Conservation (phyloP, 2,329 filamentous ascomycete genomes). For the Sclerotinia borealis region DNA sequence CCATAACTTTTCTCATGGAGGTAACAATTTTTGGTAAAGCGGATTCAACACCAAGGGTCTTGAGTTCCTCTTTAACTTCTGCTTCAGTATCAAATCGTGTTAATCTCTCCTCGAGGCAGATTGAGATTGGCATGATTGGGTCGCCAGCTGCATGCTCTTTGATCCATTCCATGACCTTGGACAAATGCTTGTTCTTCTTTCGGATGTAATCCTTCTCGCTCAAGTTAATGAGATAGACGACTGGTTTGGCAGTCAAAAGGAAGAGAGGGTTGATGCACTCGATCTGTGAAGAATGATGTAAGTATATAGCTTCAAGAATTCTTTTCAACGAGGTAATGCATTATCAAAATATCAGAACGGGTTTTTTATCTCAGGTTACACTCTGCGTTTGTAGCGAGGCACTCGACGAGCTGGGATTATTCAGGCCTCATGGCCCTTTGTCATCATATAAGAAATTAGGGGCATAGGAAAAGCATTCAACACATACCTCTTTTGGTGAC, state of each 20-base stretch:
- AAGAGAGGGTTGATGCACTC: slow-evolving; percentile 96
- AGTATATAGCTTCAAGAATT: slow-evolving; percentile 16
- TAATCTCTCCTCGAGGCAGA: slow-evolving; percentile 87
- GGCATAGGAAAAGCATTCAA: slow-evolving; percentile 25
- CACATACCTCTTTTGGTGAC: slow-evolving; percentile 87
- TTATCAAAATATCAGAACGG: slow-evolving; percentile 30
- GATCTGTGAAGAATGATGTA: slow-evolving; percentile 51
- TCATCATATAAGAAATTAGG: slow-evolving; percentile 69
- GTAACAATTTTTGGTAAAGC: slow-evolving; percentile 85
- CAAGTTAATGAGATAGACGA: slow-evolving; percentile 94
- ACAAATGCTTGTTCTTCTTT: slow-evolving; percentile 99
- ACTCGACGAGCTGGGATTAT: slow-evolving; percentile 99
- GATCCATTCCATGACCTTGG: slow-evolving; percentile 91
- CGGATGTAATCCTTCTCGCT: slow-evolving; percentile 96
- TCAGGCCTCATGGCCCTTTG: slow-evolving; percentile 92
- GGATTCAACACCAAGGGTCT: slow-evolving; percentile 79
- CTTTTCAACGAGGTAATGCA: neutral
- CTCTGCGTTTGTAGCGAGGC: slow-evolving; percentile 72
- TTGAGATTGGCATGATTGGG: slow-evolving; percentile 87
- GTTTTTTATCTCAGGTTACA: slow-evolving; percentile 73
- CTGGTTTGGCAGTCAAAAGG: slow-evolving; percentile 91
- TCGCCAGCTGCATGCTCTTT: slow-evolving; percentile 84
- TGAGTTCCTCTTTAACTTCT: slow-evolving; percentile 77
- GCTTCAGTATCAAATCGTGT: slow-evolving; percentile 72
- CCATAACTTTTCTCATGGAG: slow-evolving; percentile 87